A percentile compares a stretch with the other conserved stretches of the same genome.
Conservation (phyloP, 2,329 filamentous ascomycete species). For the Cercospora beticola region DNA sequence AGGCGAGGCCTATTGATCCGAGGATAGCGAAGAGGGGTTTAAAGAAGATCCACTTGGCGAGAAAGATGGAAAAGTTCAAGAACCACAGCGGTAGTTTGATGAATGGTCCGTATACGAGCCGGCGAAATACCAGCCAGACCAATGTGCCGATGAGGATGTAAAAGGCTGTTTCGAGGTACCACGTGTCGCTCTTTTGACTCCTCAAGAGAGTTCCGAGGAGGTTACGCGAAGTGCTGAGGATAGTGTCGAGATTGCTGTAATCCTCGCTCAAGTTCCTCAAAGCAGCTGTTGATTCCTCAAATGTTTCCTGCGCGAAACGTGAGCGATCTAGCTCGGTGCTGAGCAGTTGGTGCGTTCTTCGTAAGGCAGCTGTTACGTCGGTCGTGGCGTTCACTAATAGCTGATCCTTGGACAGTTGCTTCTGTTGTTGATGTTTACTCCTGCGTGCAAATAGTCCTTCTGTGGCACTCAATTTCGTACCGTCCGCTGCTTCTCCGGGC, state of each 20-base stretch:
- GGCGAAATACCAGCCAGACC: conserved; percentile 80
- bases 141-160: conserved; percentile 77
- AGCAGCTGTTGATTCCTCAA: conserved; percentile 79
- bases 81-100: conserved; percentile 67
- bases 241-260: conserved; percentile 74
- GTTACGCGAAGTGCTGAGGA: conserved; percentile 71
- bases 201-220: conserved; percentile 76
- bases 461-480: conserved; percentile 30
- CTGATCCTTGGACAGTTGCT: conserved; percentile 67
- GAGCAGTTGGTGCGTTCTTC: conserved; percentile 84
- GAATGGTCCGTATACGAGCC: conserved; percentile 83
- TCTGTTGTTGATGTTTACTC: conserved; percentile 36
- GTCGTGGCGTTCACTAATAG: conserved; percentile 71
- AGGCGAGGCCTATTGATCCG: conserved; percentile 49
- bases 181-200: conserved; percentile 94
- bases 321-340: conserved; percentile 80
- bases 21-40: conserved; percentile 50
- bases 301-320: conserved; percentile 84
- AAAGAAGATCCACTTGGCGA: conserved; percentile 32
- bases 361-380: conserved; percentile 80
- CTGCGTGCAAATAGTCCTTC: conserved; percentile 42
- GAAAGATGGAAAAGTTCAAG: conserved; percentile 25
- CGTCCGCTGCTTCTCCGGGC: conserved; percentile 27
- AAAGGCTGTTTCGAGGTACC: conserved; percentile 91
- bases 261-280: conserved; percentile 77